Conservation (phyloP, 1,284 basidiomycete species). For the Ceratobasidium papillatum region DNA sequence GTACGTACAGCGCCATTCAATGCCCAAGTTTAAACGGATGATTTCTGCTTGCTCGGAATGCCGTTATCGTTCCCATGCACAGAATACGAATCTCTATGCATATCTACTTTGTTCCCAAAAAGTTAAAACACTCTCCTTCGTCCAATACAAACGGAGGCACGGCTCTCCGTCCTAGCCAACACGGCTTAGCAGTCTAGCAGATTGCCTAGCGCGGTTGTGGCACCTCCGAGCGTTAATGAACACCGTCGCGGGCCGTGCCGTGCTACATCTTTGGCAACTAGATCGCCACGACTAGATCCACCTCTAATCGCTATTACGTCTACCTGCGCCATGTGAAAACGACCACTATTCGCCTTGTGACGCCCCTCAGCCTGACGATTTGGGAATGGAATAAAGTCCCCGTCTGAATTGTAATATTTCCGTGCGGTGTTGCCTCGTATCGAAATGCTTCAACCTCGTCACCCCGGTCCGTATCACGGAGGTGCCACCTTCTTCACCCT, state of each 20-base stretch:
- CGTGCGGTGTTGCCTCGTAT: background rate
- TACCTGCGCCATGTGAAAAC: background rate
- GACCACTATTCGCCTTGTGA: background rate
- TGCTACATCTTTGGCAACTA: background rate
- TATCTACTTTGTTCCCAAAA: background rate
- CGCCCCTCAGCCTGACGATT: background rate
- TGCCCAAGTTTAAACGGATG: background rate
- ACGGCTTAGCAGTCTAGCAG: background rate
- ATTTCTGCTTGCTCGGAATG: background rate
- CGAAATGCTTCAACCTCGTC: background rate
- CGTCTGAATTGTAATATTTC: background rate
- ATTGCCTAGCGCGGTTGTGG: background rate
- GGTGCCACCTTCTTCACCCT: background rate
- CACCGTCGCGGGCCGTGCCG: background rate
- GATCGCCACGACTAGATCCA: background rate
- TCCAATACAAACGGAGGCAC: background rate
- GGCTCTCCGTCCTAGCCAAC: background rate
- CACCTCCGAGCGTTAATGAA: background rate
- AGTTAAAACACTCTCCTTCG: background rate
- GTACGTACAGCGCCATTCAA: background rate
- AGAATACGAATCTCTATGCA: background rate
- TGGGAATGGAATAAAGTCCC: background rate
- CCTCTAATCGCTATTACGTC: background rate
- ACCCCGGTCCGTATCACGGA: background rate
- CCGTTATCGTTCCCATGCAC: background rate